A percentile compares a stretch with the other conserved stretches of the same genome.
phyloP scores from a whole-genome alignment of 2,329 filamentous ascomycete species.

The Parastagonospora nodorum region DNA sequence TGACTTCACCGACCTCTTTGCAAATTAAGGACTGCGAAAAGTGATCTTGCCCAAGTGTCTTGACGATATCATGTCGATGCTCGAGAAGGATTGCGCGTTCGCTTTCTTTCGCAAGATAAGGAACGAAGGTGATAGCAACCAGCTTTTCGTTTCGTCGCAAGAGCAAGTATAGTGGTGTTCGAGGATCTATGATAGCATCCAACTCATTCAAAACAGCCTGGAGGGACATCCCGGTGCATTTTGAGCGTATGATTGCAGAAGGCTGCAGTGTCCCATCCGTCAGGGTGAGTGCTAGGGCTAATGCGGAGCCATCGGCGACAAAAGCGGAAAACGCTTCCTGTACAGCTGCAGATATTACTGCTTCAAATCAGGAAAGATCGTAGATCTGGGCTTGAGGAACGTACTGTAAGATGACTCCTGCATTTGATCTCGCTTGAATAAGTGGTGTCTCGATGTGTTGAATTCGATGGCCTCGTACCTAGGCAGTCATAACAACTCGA shows the following conservation, averaged over 20 bases:
- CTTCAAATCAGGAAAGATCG: too few species aligned
- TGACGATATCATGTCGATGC: constrained; percentile 13
- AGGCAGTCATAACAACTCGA: too few species aligned
- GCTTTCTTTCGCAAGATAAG: constrained; percentile 17
- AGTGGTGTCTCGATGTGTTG: too few species aligned
- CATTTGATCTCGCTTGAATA: too few species aligned
- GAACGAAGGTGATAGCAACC: constrained; percentile 30
- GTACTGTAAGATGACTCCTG: too few species aligned
- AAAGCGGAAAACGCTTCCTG: constrained; percentile 2
- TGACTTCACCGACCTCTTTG: constrained; percentile 34
- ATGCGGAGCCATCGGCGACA: background rate
- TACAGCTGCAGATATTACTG: background rate
- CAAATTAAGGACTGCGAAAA: constrained; percentile 29
- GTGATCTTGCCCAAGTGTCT: constrained; percentile 16
- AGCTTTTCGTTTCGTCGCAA: constrained; percentile 18
- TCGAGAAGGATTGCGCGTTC: constrained; percentile 16
- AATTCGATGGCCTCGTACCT: too few species aligned
- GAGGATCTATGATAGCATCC: constrained; percentile 17
- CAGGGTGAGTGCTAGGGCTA: constrained; percentile 1
- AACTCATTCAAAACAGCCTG: constrained; percentile 23
- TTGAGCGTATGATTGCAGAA: constrained; percentile 4
- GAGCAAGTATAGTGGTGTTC: constrained; percentile 24
- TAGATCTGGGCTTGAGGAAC: too few species aligned
- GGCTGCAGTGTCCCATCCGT: constrained; percentile 2
- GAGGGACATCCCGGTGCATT: constrained; percentile 3